These are phyloP conservation scores for Syncephalastrum racemosum DNA, from an alignment of 371 early-diverging fungal species.

Conservation along the genomic window DNA sequence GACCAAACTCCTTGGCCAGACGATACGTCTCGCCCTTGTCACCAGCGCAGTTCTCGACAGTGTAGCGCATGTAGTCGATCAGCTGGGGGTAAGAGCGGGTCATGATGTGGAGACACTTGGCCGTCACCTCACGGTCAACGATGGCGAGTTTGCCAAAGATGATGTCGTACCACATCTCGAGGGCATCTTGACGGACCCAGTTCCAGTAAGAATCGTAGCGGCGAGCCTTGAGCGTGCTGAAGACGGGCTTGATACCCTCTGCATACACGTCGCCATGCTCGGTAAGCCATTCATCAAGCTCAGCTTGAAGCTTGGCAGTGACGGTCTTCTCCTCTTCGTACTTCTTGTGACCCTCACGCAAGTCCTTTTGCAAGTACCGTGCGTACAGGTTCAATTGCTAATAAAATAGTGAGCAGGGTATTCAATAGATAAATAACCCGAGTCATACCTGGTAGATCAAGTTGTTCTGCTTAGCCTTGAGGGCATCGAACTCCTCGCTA, in stretches of 20 bases:
- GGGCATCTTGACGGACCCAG: conserved; percentile 94
- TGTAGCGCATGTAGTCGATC: conserved; percentile 86
- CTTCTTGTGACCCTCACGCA: conserved; percentile 75
- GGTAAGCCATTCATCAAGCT: conserved; percentile 85
- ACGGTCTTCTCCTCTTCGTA: conserved; percentile 71
- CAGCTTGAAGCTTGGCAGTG: conserved; percentile 72
- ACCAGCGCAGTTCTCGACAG: conserved; percentile 70
- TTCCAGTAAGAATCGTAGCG: conserved; percentile 96
- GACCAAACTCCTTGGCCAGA: conserved; percentile 78
- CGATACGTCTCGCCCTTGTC: conserved; percentile 83
- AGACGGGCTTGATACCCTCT: conserved; percentile 84
- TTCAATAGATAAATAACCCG: background rate
- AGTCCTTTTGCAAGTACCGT: conserved; percentile 85
- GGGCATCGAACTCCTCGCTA: conserved; percentile 85
- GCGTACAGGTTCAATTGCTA: conserved; percentile 85
- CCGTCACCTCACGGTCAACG: conserved; percentile 92
- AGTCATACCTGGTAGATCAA: conserved; percentile 63
- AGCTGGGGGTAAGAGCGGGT: conserved; percentile 85
- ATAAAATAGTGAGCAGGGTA: background rate
- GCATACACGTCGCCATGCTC: conserved; percentile 91
- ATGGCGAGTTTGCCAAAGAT: conserved; percentile 87
- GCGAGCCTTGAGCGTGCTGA: conserved; percentile 85
- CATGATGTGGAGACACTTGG: conserved; percentile 89
- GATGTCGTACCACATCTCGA: conserved; percentile 88
- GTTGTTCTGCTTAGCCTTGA: conserved; percentile 78